Conservation (phyloP, 2,329 filamentous ascomycete species). For the Thermothelomyces thermophilus region DNA sequence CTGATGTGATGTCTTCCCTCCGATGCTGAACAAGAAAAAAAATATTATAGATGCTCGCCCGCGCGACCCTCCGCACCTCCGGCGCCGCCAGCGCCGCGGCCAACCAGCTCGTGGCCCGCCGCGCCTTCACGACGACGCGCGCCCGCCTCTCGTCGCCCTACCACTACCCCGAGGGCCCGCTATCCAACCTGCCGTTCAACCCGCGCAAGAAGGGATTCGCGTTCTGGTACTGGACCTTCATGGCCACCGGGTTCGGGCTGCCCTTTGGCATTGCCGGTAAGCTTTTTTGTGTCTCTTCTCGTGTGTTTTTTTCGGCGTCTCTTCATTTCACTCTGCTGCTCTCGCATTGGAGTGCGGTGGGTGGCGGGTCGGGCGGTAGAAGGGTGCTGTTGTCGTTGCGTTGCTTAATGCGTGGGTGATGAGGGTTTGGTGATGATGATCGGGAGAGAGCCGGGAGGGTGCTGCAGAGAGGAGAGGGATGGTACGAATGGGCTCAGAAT, state of each 20-base stretch:
- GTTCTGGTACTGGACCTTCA: constrained; percentile 73
- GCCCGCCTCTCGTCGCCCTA: constrained; percentile 80
- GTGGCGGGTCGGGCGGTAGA: background rate
- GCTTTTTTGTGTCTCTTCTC: constrained; percentile 29
- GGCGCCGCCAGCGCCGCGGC: constrained; percentile 43
- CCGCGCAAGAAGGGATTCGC: constrained; percentile 81
- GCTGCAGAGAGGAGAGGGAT: too few species aligned
- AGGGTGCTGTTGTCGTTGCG: background rate
- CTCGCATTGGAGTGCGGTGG: background rate
- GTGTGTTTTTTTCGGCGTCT: too few species aligned
- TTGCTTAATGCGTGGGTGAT: background rate
- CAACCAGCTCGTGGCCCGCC: constrained; percentile 57
- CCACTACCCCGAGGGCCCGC: constrained; percentile 96
- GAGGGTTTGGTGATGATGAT: too few species aligned
- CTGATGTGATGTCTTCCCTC: too few species aligned
- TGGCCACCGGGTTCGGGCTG: constrained; percentile 49
- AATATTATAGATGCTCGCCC: constrained; percentile 94
- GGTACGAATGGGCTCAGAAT: background rate
- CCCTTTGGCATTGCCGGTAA: constrained; percentile 59
- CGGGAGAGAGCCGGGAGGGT: too few species aligned
- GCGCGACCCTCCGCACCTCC: constrained; percentile 49
- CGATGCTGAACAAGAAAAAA: too few species aligned
- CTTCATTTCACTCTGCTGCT: too few species aligned
- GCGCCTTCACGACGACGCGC: constrained; percentile 89
- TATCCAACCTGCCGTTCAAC: constrained; percentile 96